Percentiles rank a stretch among this genome's conserved stretches.
phyloP scores from a whole-genome alignment of 2,329 filamentous ascomycete species.

The Aureobasidium lini region DNA sequence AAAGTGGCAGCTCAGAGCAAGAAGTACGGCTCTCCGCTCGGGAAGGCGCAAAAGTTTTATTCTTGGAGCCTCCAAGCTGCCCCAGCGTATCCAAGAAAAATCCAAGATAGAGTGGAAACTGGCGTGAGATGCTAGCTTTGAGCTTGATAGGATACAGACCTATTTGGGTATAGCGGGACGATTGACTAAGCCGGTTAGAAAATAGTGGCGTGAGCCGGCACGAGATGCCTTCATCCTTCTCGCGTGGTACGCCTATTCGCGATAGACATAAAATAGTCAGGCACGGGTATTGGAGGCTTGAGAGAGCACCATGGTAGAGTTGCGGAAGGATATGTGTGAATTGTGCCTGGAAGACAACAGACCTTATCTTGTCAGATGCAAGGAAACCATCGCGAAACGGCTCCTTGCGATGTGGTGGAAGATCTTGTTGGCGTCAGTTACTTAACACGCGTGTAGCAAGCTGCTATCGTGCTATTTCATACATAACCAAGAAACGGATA shows the following conservation, averaged over 20 bases:
- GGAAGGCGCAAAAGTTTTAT: constrained; percentile 1
- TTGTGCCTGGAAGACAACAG: neutral
- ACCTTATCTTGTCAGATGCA: neutral
- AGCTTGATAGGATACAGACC: neutral
- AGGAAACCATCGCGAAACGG: neutral
- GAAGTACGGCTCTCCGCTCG: constrained; percentile 14
- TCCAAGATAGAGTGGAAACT: constrained; percentile 11
- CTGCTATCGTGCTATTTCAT: neutral
- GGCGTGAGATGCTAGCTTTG: neutral
- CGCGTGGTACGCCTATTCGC: neutral
- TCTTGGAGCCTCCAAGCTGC: neutral
- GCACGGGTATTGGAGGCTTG: neutral
- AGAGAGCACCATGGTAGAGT: neutral
- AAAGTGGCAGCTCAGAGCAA: neutral
- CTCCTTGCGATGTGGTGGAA: neutral
- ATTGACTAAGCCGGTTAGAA: neutral
- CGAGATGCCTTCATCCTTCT: neutral
- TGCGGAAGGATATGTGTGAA: neutral
- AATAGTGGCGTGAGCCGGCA: neutral
- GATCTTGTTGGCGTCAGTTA: neutral
- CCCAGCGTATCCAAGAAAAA: neutral
- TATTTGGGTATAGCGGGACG: neutral
- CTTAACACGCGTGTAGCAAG: neutral
- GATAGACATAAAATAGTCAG: neutral
- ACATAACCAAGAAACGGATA: neutral